Evolutionary conservation across 352 stramenopile genomes (phyloP), one percentile per base, ranked within the genome.

Genomic region (Globisporangium spinosum): DNA sequence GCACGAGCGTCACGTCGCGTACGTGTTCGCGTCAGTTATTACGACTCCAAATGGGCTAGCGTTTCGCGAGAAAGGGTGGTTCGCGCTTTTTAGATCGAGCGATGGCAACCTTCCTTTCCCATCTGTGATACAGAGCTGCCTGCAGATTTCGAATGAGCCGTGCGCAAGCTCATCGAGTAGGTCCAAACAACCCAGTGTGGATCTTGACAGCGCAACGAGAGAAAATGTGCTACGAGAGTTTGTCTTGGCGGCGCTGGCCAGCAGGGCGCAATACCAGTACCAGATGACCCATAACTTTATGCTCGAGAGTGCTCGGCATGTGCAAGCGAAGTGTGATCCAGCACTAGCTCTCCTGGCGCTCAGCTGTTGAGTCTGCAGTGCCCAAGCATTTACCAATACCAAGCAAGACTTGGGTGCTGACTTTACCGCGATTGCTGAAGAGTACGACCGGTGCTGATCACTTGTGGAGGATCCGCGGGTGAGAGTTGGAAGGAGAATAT

Each of bases 101-200:
- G 15, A 10, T 7, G 40, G 10, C 3, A 53, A 56, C 12, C 54
- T 35, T 15, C 38, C 34, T 10, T 45, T 65, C 60, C 43, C 51
- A 10, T 25, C 53, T 0, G 32, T 64, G 20, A 15, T 43, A 32
- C 65, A 61, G 12, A 49, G 27, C n/a, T 64, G 65, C 9, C 55
- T 64, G 45, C 65, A 65, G 29, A 56, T 65, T 55, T 70, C 64
- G 13, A 70, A 47, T 22, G 65, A 67, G 49, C n/a, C 49, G 2
- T 56, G 22, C 49, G 25, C 49, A 56, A 12, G n/a, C 9, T 8
- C 49, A n/a, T 56, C 49, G 49, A 56, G n/a, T 27, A 22, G 4
- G 15, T 56, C 49, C 49, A 56, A 56, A 22, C 13, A 22, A 3
- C 5, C 32, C 43, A 20, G 0, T 10, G 7, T 23, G 2, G 56